Evolutionary conservation across 495 filamentous ascomycete species (phyloP), one percentile per base, ranked within the genome.

Genomic region (Aspergillus cavernicola): DNA sequence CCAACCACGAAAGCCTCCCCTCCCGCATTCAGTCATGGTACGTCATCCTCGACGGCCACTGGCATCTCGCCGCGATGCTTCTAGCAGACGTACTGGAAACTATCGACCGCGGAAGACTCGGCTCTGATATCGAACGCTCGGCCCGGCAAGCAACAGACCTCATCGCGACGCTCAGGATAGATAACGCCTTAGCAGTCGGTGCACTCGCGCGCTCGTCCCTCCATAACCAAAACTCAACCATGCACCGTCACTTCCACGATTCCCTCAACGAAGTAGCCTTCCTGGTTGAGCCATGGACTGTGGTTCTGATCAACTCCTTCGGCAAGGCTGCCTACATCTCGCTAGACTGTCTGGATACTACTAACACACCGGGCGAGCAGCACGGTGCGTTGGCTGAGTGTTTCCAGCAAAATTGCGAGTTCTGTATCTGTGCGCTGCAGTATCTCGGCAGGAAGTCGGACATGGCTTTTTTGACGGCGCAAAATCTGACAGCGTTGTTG

Each of bases 21-120:
- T 12, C 26, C n/a, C 42, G 42, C 8, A 46, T 46, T 15, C 42
- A 46, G 28, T 46, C 42, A 0, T 46, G 42, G 42, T 46, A 46
- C 28, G 42, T 46, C 7, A 46, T 46, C 10, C 26, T 46, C 3
- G 42, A 32, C 16, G 42, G 42, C 1, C 42, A 46, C 18, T 46
- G 42, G 42, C 42, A 46, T 33, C 42, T 46, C 15, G 26, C 42
- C 26, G 42, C 42, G 6, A 46, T 46, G 42, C 16, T 46, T 1
- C 42, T 46, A 4, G 42, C 42, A 12, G 42, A 46, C 11, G 42
- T 46, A 1, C 16, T 46, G 10, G 28, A 46, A 15, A 20, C 3
- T 3, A 46, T 46, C 15, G 42, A 46, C 16, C n/a, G 28, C 8
- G 19, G 42, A 13, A 7, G 24, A 28, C n/a, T 31, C 26, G 24